phyloP scores from a whole-genome alignment of 495 filamentous ascomycete species.

The Tuber brumale region DNA sequence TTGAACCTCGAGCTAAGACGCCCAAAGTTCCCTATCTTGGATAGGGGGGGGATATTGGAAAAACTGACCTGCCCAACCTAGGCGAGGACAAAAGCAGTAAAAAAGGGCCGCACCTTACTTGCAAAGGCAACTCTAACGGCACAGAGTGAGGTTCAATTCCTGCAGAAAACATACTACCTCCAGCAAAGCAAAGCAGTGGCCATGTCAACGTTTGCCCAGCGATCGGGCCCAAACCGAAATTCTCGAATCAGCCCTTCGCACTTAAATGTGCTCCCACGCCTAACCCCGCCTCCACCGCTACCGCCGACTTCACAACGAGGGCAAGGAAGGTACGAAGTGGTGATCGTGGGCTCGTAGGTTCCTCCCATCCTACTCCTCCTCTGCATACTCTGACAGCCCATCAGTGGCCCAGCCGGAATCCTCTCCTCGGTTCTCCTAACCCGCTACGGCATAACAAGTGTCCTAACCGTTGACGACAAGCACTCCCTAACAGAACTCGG shows the following conservation, averaged over 20 bases:
- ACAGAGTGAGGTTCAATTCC: too few species aligned
- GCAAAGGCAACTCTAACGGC: too few species aligned
- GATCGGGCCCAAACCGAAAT: conserved; percentile 15
- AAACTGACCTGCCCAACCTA: too few species aligned
- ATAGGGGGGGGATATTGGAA: too few species aligned
- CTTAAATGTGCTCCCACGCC: conserved; percentile 26
- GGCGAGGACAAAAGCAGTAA: too few species aligned
- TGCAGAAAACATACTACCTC: neutral
- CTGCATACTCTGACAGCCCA: neutral
- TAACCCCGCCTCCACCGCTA: conserved; percentile 18
- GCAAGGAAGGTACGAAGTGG: conserved; percentile 27
- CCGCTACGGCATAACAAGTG: conserved; percentile 46
- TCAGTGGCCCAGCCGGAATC: conserved; percentile 48
- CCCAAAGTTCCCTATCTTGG: too few species aligned
- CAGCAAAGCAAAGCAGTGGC: neutral
- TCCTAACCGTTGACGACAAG: conserved; percentile 50
- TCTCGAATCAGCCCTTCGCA: conserved; percentile 30
- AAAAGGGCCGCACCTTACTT: too few species aligned
- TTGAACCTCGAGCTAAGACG: too few species aligned
- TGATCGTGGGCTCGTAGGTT: conserved; percentile 35
- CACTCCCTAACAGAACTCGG: conserved; percentile 49
- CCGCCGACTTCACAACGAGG: neutral
- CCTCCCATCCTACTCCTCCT: neutral
- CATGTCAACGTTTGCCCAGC: conserved; percentile 32
- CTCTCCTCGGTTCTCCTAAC: conserved; percentile 49